Base-by-base conservation (phyloP, 1,139 yeast species). In the Protomyces inundatus region DNA sequence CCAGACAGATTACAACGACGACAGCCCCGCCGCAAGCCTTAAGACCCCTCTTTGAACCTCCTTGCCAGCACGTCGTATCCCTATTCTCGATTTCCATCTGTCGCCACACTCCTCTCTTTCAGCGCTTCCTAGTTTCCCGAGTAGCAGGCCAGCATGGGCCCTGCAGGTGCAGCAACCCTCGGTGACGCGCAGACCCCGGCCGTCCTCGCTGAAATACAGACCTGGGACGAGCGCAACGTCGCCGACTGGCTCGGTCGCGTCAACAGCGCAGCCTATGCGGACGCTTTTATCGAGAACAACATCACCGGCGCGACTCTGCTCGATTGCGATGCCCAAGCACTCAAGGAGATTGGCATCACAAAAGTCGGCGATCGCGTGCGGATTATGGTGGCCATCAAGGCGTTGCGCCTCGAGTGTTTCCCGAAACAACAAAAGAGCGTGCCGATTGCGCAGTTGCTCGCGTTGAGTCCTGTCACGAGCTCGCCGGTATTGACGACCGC, bases 321-420 rank as follows among this genome's bases (percentile, higher is more conserved):
- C 1, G 87, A 84, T 66, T 74, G 90, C 58, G 97, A 90, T 71
- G 79, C 82, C 46, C 79, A 76, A n/a, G 82, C 90, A 0, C 79
- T 93, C 64, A 81, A 81, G 64, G 95, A 87, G 67, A 73, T 93
- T 6, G 97, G 97, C 0, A 76, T 93, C n/a, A 69, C 70, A 23
- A 86, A 84, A 69, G 82, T 93, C 7, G 98, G 98, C 0, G 98
- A 93, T 73, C 77, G 97, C 40, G 79, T 93, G 42, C 78, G 86
- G 40, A 73, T 89, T 6, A 84, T 84, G 69, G 77, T 84, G 30
- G 84, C 86, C 64, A 68, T 78, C 48, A 71, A 70, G 53, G 64
- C 67, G n/a, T 69, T 76, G 14, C 68, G 73, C 16, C 54, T 54
- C 42, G 67, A 67, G 72, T 60, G 67, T n/a, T 56, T 56, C 32